These are phyloP conservation scores for Ceriops zippeliana DNA, from an alignment of 345 rosid species.

Conservation along the genomic window DNA sequence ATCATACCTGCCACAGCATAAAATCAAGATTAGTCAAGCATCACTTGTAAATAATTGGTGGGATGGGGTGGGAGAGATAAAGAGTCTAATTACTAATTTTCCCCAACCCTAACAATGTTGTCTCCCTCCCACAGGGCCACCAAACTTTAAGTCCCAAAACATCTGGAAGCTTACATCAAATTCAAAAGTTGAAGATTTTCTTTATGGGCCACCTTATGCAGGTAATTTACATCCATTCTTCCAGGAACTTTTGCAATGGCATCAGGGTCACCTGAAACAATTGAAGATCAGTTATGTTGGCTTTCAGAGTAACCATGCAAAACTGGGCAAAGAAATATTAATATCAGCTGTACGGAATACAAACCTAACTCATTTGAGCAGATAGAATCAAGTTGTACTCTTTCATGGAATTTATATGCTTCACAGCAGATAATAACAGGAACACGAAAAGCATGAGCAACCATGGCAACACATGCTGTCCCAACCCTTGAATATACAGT, in stretches of 20 bases:
- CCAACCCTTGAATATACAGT: conserved; percentile 95
- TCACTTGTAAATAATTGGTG: background rate
- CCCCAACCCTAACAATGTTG: no score
- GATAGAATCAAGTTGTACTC: conserved; percentile 93
- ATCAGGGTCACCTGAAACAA: conserved; percentile 74
- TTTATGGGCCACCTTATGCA: conserved; percentile 48
- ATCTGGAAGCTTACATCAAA: conserved; percentile 52
- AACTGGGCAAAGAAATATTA: background rate
- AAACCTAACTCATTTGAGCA: conserved; percentile 94
- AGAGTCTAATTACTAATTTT: no score
- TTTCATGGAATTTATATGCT: conserved; percentile 92
- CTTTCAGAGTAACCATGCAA: background rate
- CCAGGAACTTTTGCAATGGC: conserved; percentile 65
- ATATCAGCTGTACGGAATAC: background rate
- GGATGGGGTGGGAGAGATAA: no score
- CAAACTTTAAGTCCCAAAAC: background rate
- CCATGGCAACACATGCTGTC: conserved; percentile 97
- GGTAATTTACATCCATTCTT: conserved; percentile 55
- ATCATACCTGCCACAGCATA: conserved; percentile 62
- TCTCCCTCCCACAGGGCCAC: no score
- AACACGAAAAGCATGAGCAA: conserved; percentile 74
- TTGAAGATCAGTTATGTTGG: background rate
- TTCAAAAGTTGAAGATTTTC: conserved; percentile 74
- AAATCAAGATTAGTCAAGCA: background rate
- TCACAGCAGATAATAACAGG: conserved; percentile 94